Evolutionary conservation across 352 stramenopile genomes (phyloP), one percentile per base, ranked within the genome.

Genomic region (Globisporangium polare): DNA sequence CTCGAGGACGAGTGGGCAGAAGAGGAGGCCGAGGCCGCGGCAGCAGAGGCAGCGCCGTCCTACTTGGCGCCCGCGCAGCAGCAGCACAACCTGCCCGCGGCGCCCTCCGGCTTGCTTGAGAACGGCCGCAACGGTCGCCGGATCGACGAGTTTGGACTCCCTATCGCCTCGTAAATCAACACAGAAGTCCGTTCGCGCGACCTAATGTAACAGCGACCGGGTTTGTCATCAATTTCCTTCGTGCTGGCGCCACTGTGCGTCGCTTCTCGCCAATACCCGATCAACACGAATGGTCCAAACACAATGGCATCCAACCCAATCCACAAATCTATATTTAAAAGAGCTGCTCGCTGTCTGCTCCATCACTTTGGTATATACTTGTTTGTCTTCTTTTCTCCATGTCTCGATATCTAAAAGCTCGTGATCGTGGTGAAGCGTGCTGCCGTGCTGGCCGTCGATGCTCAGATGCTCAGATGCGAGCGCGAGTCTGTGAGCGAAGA

Each of bases 1-100:
- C 71, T 99, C 18, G 94, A 96, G 60, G 95, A 99, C 62, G 95
- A 98, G 61, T 95, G 96, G 72, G 92, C 83, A 17, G 73, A 90
- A 57, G 87, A 97, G 58, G 85, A 92, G 39, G 74, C 72, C 42
- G 63, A 65, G n/a, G 46, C 70, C 2, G 70, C 65, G 1, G 65
- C 79, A 18, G 66, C 68, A 6, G 78, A 89, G 53, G 71, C 74
- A 15, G 73, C 78, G 17, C 86, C 80, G 22, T 88, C 83, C 12
- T 95, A 93, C 54, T 63, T 93, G 15, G 55, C 81, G 18, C 72
- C 81, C 5, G 58, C 73, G 20, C 62, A 80, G 51, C 71, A 80
- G 51, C 71, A 79, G 20, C 81, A 89, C 55, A 77, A 84, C 10
- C 63, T 94, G 39, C 83, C 86, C 10, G 65, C 77, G 0, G 81